Conservation (phyloP, 2,329 filamentous ascomycete genomes). For the Coniochaeta sp. region DNA sequence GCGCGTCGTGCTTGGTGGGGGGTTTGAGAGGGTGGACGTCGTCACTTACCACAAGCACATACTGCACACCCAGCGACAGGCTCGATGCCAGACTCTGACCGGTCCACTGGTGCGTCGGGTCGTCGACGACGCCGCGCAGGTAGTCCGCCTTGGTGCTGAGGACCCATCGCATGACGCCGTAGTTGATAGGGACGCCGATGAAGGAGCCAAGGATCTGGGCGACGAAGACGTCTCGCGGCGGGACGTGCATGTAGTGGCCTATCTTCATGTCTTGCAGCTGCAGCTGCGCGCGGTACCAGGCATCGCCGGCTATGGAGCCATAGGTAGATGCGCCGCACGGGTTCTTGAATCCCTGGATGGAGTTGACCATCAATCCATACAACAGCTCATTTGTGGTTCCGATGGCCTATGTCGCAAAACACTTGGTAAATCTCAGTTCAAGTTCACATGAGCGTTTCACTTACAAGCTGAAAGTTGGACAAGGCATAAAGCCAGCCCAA, state of each 20-base stretch:
- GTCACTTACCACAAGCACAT: slow-evolving; percentile 40
- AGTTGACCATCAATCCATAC: slow-evolving; percentile 32
- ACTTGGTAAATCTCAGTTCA: too few species aligned
- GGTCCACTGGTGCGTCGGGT: slow-evolving; percentile 55
- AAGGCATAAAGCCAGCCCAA: slow-evolving; percentile 53
- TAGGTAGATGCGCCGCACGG: slow-evolving; percentile 51
- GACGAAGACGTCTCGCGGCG: slow-evolving; percentile 51
- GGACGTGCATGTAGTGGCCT: slow-evolving; percentile 57
- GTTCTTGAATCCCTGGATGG: slow-evolving; percentile 42
- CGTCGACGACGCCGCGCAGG: slow-evolving; percentile 38
- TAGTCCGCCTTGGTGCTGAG: slow-evolving; percentile 48
- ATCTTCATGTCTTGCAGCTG: slow-evolving; percentile 58
- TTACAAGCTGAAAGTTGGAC: slow-evolving; percentile 40
- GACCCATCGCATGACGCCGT: slow-evolving; percentile 53
- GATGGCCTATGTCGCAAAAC: slow-evolving; percentile 33
- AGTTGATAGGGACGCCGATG: slow-evolving; percentile 53
- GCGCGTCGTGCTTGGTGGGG: too few species aligned
- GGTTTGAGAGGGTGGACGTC: not conserved
- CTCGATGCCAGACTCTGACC: slow-evolving; percentile 43
- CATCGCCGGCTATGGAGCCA: slow-evolving; percentile 51
- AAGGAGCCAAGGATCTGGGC: slow-evolving; percentile 52
- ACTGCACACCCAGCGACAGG: slow-evolving; percentile 50
- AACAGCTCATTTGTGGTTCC: slow-evolving; percentile 53
- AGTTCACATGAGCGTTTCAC: not conserved
- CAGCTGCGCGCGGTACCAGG: slow-evolving; percentile 51